Evolutionary conservation across 176 grass and related monocot species (phyloP).

Genomic region (Aechmea fasciata): DNA sequence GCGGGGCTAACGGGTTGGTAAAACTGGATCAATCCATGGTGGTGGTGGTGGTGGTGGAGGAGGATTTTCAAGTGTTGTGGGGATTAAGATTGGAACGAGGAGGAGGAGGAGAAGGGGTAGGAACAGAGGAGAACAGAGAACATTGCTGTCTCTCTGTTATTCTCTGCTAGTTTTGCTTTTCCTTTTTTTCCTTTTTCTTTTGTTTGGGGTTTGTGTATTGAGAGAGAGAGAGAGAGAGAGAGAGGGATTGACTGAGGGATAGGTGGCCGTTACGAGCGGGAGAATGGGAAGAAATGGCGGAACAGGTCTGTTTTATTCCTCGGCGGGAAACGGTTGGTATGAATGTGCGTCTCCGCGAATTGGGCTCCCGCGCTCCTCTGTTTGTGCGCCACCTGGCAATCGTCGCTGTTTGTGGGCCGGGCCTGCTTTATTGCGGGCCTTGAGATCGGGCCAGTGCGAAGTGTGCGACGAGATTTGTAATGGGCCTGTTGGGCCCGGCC

Average conservation of each 20-base stretch:
- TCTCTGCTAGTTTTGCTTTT: not conserved
- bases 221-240: no score
- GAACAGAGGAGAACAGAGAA: not conserved
- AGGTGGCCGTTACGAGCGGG: slow-evolving; percentile 15
- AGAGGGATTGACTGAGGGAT: slow-evolving; percentile 4
- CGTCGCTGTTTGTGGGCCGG: not conserved
- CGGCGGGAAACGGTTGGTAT: slow-evolving; percentile 2
- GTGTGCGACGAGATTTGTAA: no score
- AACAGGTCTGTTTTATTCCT: slow-evolving; percentile 16
- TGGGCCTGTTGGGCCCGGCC: no score
- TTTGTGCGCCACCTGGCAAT: not conserved
- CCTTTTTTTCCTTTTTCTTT: not conserved
- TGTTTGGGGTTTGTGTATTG: no score
- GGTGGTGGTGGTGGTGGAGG: not conserved
- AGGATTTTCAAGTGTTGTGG: not conserved
- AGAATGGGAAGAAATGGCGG: slow-evolving; percentile 17
- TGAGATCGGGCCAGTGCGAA: no score
- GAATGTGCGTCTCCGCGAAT: not conserved
- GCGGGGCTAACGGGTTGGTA: not conserved
- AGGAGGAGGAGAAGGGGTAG: not conserved
- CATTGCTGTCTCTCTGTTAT: not conserved
- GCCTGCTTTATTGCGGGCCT: no score
- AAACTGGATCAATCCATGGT: not conserved
- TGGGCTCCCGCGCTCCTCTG: not conserved
- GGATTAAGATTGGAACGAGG: not conserved